These are phyloP conservation scores for Verruconis gallopava DNA, from an alignment of 2,329 filamentous ascomycete species.

Conservation along the genomic window DNA sequence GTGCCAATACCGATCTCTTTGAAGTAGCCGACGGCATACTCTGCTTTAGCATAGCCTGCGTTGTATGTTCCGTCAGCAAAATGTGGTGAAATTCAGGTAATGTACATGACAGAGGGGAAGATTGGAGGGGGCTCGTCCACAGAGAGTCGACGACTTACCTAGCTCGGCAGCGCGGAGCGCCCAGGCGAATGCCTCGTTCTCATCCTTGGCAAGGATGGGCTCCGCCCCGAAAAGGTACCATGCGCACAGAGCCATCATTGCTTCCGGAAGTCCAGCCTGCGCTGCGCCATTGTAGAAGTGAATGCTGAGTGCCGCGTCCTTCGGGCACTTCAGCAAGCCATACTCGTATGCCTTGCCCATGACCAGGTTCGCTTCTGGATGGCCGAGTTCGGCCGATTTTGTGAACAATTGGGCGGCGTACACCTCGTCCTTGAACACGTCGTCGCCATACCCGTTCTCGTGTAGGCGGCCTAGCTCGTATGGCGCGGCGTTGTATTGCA, in stretches of 20 bases:
- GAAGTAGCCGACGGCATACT: conserved; percentile 93
- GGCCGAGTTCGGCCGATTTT: conserved; percentile 81
- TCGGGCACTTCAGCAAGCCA: conserved; percentile 72
- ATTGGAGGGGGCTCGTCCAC: not conserved
- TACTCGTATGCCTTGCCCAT: conserved; percentile 97
- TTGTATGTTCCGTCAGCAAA: no score
- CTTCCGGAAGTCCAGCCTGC: conserved; percentile 65
- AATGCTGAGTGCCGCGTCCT: conserved; percentile 83
- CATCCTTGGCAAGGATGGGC: conserved; percentile 84
- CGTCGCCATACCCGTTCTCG: conserved; percentile 84
- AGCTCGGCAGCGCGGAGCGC: conserved; percentile 72
- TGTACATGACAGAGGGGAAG: no score
- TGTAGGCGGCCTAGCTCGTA: conserved; percentile 84
- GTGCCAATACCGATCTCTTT: conserved; percentile 98
- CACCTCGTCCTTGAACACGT: conserved; percentile 78
- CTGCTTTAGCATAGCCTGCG: conserved; percentile 53
- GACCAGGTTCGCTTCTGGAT: conserved; percentile 71
- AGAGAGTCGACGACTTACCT: conserved; percentile 47
- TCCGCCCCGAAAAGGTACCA: conserved; percentile 97
- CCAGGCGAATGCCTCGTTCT: conserved; percentile 95
- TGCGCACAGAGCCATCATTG: conserved; percentile 97
- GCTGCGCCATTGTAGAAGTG: conserved; percentile 96
- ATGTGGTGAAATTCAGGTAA: conserved; percentile 1
- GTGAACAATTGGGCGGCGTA: conserved; percentile 94
- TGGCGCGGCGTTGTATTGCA: conserved; percentile 83